Evolutionary conservation across 2,329 filamentous ascomycete genomes (phyloP).

Genomic region (Exutisphaerella laricina): DNA sequence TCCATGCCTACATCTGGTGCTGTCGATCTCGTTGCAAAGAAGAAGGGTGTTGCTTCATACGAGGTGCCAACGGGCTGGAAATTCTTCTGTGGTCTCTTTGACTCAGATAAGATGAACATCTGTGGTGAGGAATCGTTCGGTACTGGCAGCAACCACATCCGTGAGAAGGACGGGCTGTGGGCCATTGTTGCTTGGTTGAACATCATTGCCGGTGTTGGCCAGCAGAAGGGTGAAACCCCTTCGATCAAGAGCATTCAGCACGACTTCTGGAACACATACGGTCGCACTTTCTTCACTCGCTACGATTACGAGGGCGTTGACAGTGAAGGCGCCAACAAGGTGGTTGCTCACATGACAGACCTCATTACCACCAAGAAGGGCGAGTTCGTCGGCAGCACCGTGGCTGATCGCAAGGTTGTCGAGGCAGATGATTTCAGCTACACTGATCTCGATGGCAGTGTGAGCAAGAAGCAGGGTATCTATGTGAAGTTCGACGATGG

Average conservation of each 20-base stretch:
- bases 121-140: slow-evolving; percentile 98
- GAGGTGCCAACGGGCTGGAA: slow-evolving; percentile 99
- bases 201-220: slow-evolving; percentile 90
- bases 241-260: slow-evolving; percentile 95
- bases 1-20: slow-evolving; percentile 97
- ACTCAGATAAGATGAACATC: slow-evolving; percentile 93
- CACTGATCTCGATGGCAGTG: slow-evolving; percentile 95
- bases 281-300: slow-evolving; percentile 96
- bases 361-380: slow-evolving; percentile 63
- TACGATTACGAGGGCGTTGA: slow-evolving; percentile 98
- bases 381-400: slow-evolving; percentile 77
- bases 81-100: slow-evolving; percentile 96
- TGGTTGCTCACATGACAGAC: slow-evolving; percentile 73
- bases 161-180: slow-evolving; percentile 98
- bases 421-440: slow-evolving; percentile 97
- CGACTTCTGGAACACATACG: slow-evolving; percentile 95
- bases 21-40: slow-evolving; percentile 92
- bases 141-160: slow-evolving; percentile 96
- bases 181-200: slow-evolving; percentile 97
- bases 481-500: slow-evolving; percentile 92
- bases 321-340: slow-evolving; percentile 82
- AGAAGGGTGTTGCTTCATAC: slow-evolving; percentile 84
- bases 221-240: slow-evolving; percentile 72
- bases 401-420: slow-evolving; percentile 75
- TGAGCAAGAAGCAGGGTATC: slow-evolving; percentile 92